phyloP scores from a whole-genome alignment of 371 early-diverging fungal species.

The Mucor racemosus region DNA sequence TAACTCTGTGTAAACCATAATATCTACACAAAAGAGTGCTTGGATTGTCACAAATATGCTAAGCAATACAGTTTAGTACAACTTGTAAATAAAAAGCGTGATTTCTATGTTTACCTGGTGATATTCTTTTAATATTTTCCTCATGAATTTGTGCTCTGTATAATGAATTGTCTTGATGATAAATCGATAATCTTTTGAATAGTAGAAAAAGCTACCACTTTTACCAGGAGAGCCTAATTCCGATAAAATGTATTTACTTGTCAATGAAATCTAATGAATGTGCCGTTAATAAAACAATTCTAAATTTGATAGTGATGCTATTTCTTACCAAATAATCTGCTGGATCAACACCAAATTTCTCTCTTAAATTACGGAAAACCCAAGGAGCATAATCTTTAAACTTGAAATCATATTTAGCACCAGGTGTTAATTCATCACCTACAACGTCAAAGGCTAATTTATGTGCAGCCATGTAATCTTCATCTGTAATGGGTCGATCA shows the following conservation, averaged over 20 bases:
- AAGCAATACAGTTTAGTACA: constrained; percentile 9
- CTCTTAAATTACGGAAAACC: constrained; percentile 92
- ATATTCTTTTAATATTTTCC: constrained; percentile 86
- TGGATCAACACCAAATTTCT: constrained; percentile 88
- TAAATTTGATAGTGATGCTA: neutral
- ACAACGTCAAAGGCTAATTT: constrained; percentile 94
- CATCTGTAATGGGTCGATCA: constrained; percentile 66
- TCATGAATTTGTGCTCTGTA: constrained; percentile 93
- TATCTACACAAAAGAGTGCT: constrained; percentile 92
- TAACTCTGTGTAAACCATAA: constrained; percentile 96
- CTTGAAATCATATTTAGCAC: constrained; percentile 96
- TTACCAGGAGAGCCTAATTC: constrained; percentile 97
- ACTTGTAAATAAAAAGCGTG: neutral
- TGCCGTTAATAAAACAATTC: neutral
- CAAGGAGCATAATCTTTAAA: constrained; percentile 98
- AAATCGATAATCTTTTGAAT: constrained; percentile 95
- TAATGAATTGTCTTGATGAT: constrained; percentile 98
- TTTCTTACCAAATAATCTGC: constrained; percentile 87
- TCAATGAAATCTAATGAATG: constrained; percentile 76
- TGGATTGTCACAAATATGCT: constrained; percentile 90
- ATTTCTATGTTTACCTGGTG: constrained; percentile 58
- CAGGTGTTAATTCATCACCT: constrained; percentile 93
- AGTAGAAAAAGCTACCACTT: constrained; percentile 96
- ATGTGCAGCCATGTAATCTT: constrained; percentile 88
- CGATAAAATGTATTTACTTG: constrained; percentile 95